Percentiles rank a stretch among this genome's conserved stretches.
Conservation (phyloP, 768 basidiomycete species). For the Rhodosporidiobolus odoratus region DNA sequence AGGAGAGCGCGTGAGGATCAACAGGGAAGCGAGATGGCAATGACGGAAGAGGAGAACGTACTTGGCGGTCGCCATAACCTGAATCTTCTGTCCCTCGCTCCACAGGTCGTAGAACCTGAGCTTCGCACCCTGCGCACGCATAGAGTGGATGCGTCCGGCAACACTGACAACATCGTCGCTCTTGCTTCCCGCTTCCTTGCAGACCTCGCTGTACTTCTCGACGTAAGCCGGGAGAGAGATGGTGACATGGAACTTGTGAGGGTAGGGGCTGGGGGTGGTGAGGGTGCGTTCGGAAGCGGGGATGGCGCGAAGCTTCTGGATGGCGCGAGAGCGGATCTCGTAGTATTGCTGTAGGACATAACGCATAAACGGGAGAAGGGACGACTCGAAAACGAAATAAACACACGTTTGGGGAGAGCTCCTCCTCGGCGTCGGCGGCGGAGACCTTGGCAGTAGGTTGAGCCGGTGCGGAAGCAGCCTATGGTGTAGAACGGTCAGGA, state of each 20-base stretch:
- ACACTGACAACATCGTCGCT: conserved; percentile 61
- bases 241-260: conserved; percentile 95
- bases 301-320: conserved; percentile 75
- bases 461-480: conserved; percentile 47
- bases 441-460: conserved; percentile 42
- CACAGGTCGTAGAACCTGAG: conserved; percentile 91
- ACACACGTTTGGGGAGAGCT: conserved; percentile 84
- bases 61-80: conserved; percentile 88
- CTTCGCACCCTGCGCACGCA: conserved; percentile 73
- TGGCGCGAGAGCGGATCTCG: conserved; percentile 82
- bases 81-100: conserved; percentile 84
- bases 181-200: conserved; percentile 45
- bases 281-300: conserved; percentile 50
- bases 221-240: conserved; percentile 70
- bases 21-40: neutral
- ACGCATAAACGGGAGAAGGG: neutral
- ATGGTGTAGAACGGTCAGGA: neutral
- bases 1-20: neutral
- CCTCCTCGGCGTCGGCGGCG: conserved; percentile 62
- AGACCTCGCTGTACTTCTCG: conserved; percentile 59
- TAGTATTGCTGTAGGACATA: conserved; percentile 75
- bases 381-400: neutral
- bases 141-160: conserved; percentile 87
- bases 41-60: conserved; percentile 49
- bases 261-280: conserved; percentile 80